phyloP scores from a whole-genome alignment of 1,284 basidiomycete species.

The Irpex rosettiformis region DNA sequence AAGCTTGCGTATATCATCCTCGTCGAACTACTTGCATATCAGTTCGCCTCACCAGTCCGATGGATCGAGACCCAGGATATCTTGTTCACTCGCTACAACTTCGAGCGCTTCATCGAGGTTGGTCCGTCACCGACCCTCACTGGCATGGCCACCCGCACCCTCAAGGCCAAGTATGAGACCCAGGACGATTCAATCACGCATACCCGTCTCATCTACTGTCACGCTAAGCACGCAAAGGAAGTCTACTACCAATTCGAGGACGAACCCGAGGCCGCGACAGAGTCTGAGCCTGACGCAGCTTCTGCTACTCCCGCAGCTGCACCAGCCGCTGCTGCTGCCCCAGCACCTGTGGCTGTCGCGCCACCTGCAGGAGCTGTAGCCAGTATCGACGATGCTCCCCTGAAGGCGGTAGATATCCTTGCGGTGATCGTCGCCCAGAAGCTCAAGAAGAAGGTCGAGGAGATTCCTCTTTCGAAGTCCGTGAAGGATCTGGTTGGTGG shows the following conservation, averaged over 20 bases:
- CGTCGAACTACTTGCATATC: slow-evolving; percentile 95
- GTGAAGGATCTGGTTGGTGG: slow-evolving; percentile 99
- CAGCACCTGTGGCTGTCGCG: slow-evolving; percentile 41
- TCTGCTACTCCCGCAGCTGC: slow-evolving; percentile 42
- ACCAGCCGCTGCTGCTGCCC: slow-evolving; percentile 41
- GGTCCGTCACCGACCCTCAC: slow-evolving; percentile 96
- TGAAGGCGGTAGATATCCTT: slow-evolving; percentile 91
- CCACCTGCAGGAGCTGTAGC: slow-evolving; percentile 62
- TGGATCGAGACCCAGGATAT: slow-evolving; percentile 99
- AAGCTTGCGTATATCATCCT: slow-evolving; percentile 93
- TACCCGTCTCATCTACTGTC: slow-evolving; percentile 84
- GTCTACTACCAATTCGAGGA: slow-evolving; percentile 99
- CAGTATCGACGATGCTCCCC: slow-evolving; percentile 83
- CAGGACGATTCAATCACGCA: slow-evolving; percentile 84
- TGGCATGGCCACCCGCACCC: slow-evolving; percentile 93
- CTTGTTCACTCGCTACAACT: slow-evolving; percentile 85
- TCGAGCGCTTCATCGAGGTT: slow-evolving; percentile 94
- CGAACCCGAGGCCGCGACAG: slow-evolving; percentile 55
- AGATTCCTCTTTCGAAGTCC: slow-evolving; percentile 90
- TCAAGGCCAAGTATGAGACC: slow-evolving; percentile 94
- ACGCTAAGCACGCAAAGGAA: slow-evolving; percentile 94
- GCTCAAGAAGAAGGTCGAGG: slow-evolving; percentile 91
- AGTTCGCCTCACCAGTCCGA: slow-evolving; percentile 93
- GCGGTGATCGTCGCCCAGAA: slow-evolving; percentile 94
- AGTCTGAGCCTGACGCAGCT: slow-evolving; percentile 34